phyloP scores from a whole-genome alignment of 495 filamentous ascomycete species.

The Physcia stellaris region DNA sequence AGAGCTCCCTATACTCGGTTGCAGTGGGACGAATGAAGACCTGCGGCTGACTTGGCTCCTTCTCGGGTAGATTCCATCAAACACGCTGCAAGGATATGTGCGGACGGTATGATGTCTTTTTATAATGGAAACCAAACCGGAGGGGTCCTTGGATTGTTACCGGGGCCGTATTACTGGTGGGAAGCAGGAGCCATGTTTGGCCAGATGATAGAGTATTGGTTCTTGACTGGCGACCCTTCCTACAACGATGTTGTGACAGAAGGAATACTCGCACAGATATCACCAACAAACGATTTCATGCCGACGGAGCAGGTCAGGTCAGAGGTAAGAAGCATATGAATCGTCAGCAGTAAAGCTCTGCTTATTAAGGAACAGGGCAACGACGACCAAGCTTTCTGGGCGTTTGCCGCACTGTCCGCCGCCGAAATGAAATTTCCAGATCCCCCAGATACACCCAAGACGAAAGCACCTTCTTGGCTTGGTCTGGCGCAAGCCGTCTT shows the following conservation, averaged over 20 bases:
- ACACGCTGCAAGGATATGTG: constrained; percentile 41
- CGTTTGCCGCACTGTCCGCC: constrained; percentile 52
- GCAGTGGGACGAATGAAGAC: not conserved
- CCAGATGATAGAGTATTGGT: constrained; percentile 57
- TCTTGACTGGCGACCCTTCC: constrained; percentile 45
- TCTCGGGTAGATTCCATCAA: constrained; percentile 46
- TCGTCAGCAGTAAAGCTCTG: too few species aligned
- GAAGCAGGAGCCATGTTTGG: constrained; percentile 62
- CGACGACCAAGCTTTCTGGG: constrained; percentile 60
- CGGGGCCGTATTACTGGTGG: constrained; percentile 55
- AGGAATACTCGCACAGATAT: constrained; percentile 47
- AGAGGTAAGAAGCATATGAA: constrained; percentile 18
- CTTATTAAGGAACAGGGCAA: constrained; percentile 32
- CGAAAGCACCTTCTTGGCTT: constrained; percentile 43
- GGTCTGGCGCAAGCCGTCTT: constrained; percentile 61
- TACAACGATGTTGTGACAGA: constrained; percentile 42
- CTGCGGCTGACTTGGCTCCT: not conserved
- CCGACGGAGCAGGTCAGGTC: constrained; percentile 46
- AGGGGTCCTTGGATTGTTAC: constrained; percentile 43
- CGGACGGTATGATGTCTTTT: constrained; percentile 53
- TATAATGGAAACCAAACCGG: constrained; percentile 55
- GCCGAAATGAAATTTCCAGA: constrained; percentile 50
- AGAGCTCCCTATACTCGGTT: not conserved
- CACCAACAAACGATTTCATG: constrained; percentile 43
- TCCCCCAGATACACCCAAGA: constrained; percentile 32